Evolutionary conservation across 78 protist genomes (phyloP).

Genomic region (Guillardia theta): DNA sequence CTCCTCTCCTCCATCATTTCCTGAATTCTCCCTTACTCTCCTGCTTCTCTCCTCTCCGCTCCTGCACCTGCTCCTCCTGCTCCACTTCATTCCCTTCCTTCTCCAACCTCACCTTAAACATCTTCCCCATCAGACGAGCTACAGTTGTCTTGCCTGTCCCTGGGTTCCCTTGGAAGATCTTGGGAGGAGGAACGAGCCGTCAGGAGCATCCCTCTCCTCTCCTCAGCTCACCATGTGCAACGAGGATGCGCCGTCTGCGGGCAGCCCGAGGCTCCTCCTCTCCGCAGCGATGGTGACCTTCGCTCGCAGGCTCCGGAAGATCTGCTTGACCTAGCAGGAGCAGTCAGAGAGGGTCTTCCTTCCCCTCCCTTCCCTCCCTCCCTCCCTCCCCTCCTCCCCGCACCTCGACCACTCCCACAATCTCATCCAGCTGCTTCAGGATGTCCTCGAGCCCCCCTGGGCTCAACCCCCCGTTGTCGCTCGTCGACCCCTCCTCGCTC

Average conservation of each 20-base stretch:
- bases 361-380: too few relatives aligned
- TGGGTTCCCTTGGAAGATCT: conserved; percentile 54
- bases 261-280: conserved; percentile 2
- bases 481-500: not conserved
- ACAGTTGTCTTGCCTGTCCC: conserved; percentile 66
- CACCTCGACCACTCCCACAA: conserved; percentile 12
- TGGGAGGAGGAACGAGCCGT: too few relatives aligned
- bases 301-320: not conserved
- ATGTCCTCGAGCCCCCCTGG: not conserved
- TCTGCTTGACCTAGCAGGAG: too few relatives aligned
- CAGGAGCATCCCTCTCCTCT: too few relatives aligned
- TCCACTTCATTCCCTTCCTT: too few relatives aligned
- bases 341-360: too few relatives aligned
- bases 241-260: not conserved
- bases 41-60: too few relatives aligned
- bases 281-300: not conserved
- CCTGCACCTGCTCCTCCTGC: too few relatives aligned
- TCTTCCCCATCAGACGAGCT: conserved; percentile 40
- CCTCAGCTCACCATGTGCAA: conserved; percentile 49
- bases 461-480: too few relatives aligned
- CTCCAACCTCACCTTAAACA: not conserved
- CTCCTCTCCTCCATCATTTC: too few relatives aligned
- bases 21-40: too few relatives aligned
- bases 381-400: too few relatives aligned
- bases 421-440: not conserved